These are phyloP conservation scores for Ammopiptanthus mongolicus DNA, from an alignment of 306 rosid genomes.

Conservation along the genomic window DNA sequence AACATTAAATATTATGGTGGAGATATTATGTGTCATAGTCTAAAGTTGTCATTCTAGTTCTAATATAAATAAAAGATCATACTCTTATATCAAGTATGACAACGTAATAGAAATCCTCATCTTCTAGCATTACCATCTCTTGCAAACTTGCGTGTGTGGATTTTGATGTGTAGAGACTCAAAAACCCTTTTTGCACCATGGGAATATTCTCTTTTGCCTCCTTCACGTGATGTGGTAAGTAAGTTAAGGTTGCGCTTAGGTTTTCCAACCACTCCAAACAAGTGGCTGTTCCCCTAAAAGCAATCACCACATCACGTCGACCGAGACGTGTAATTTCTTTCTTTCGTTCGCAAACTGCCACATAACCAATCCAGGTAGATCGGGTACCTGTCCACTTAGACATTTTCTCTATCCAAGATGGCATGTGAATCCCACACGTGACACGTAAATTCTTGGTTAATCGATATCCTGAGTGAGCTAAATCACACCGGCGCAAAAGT, in stretches of 20 bases:
- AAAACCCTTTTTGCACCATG: conserved; percentile 74
- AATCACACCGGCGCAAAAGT: neutral
- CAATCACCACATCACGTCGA: conserved; percentile 56
- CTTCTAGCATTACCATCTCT: no score
- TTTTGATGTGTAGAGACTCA: conserved; percentile 60
- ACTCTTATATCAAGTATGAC: no score
- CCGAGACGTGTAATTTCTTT: conserved; percentile 58
- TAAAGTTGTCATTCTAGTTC: no score
- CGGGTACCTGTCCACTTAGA: conserved; percentile 15
- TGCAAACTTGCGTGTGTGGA: conserved; percentile 38
- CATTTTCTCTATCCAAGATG: neutral
- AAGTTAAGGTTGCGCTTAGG: conserved; percentile 46
- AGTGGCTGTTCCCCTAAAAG: conserved; percentile 61
- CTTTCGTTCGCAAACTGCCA: conserved; percentile 51
- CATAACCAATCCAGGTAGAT: conserved; percentile 66
- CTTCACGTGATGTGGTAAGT: neutral
- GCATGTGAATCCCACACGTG: conserved; percentile 1
- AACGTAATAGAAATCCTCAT: no score
- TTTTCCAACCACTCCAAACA: conserved; percentile 77
- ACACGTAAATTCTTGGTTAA: neutral
- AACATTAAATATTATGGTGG: no score
- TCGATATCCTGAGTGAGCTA: neutral
- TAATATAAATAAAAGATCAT: no score
- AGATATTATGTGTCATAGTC: no score
- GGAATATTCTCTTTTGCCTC: neutral